phyloP scores from a whole-genome alignment of 106 monocot species.

The Dioscorea alata region DNA sequence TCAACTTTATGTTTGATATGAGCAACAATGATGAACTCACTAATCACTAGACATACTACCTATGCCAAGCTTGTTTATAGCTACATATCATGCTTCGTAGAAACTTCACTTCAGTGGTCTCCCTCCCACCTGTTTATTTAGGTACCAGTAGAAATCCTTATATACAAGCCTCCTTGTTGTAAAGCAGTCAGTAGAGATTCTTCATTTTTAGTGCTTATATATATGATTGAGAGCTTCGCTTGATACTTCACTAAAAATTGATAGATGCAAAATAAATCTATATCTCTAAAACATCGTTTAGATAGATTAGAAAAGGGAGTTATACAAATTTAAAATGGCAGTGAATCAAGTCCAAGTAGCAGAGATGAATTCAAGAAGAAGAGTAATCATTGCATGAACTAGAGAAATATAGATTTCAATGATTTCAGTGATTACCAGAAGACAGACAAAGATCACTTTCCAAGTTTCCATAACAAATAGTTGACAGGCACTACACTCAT shows the following conservation, averaged over 20 bases:
- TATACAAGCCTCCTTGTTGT: conserved; percentile 42
- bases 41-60: conserved; percentile 18
- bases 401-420: not conserved
- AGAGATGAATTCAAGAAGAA: not conserved
- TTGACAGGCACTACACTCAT: conserved; percentile 54
- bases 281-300: not conserved
- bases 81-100: conserved; percentile 83
- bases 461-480: conserved; percentile 93
- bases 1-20: not conserved
- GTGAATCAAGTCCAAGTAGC: not conserved
- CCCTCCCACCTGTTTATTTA: conserved; percentile 41
- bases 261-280: conserved; percentile 8
- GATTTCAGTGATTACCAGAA: not conserved
- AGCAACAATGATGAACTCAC: not conserved
- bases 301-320: conserved; percentile 1
- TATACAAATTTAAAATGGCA: not conserved
- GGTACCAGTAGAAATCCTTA: conserved; percentile 11
- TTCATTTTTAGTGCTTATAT: conserved; percentile 93
- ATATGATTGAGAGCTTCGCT: conserved; percentile 74
- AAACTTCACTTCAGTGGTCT: conserved; percentile 57
- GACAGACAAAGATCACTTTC: conserved; percentile 88
- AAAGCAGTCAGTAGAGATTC: conserved; percentile 79
- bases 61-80: conserved; percentile 99
- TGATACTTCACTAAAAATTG: conserved; percentile 86
- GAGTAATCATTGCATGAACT: not conserved